Base-by-base conservation (phyloP, 1,139 yeast species). In the Zygoascus sp. region DNA sequence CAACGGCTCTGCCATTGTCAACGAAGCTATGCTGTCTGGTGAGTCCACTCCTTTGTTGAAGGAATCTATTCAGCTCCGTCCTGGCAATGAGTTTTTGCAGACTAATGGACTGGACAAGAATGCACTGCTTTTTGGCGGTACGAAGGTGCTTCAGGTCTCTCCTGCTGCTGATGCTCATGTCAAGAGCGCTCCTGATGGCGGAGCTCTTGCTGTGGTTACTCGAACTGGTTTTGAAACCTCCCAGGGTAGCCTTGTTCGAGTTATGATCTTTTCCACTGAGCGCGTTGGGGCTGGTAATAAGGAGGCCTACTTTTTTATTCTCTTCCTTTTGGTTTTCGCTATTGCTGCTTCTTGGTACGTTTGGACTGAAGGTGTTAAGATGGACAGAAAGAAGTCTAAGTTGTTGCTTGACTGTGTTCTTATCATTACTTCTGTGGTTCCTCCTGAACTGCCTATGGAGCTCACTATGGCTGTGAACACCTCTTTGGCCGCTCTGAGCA, bases 391-490 rank as follows among this genome's bases (percentile, higher is more conserved):
- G 59, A 95, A 92, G 67, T 86, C 95, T 48, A 92, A 92, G 70
- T 79, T 92, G 64, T 83, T 92, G 57, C 77, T 92, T 64, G 97
- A 92, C 69, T 94, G 98, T 81, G 85, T 92, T 56, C 79, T 92
- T 63, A 94, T 92, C 59, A 79, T 92, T 58, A 92, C 99, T 17
- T 90, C 97, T 42, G 99, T 92, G 57, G 99, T 92, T 39, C 99
- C 99, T 38, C 98, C 99, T 45, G 99, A 92, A 70, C 77, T 92
- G 58, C 99, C 99, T 46, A 94, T 92, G 98, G 98, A 92, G 73
- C 79, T 92, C 60, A 92, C 98, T 25, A 84, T 92, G 90, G 98
- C 98, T 51, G 98, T 92, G 38, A 92, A 92, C 68, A 76, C 88
- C 39, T 90, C 97, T 8, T 75, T 92, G 62, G 80, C 92, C 46